Conservation (phyloP, 352 stramenopile species). For the Phytophthora fragariaefolia region DNA sequence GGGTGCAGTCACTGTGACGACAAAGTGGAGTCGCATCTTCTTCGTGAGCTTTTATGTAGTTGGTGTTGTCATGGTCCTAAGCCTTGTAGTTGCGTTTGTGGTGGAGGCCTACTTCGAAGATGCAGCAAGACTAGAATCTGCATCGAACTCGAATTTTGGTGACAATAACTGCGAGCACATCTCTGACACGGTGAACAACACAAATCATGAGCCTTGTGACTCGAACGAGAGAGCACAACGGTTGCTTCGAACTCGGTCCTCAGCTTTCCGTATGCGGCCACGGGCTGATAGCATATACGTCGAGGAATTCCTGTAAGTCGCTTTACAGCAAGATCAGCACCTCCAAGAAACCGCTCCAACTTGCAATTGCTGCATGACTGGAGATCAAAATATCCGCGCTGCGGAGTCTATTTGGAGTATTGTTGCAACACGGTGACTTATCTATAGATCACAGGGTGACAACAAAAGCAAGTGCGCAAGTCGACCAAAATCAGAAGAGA, state of each 20-base stretch:
- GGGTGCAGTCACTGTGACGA: slow-evolving; percentile 58
- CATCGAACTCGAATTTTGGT: not conserved
- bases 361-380: not conserved
- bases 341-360: not conserved
- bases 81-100: slow-evolving; percentile 73
- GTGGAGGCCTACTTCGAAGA: slow-evolving; percentile 67
- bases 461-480: not conserved
- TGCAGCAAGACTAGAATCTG: slow-evolving; percentile 1
- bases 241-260: slow-evolving; percentile 27
- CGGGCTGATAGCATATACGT: slow-evolving; percentile 52
- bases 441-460: slow-evolving; percentile 11
- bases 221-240: slow-evolving; percentile 11
- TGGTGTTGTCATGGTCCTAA: slow-evolving; percentile 75
- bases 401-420: slow-evolving; percentile 16
- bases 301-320: slow-evolving; percentile 49
- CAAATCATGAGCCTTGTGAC: not conserved
- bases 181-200: not conserved
- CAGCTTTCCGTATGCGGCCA: slow-evolving; percentile 34
- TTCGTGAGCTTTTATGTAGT: slow-evolving; percentile 82
- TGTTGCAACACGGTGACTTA: slow-evolving; percentile 1
- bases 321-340: not conserved
- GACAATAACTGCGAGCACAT: not conserved
- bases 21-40: slow-evolving; percentile 62
- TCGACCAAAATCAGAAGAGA: slow-evolving; percentile 9
- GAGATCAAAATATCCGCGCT: slow-evolving; percentile 12